Base-by-base conservation (phyloP, 768 basidiomycete species). In the Agrocybe praecox region DNA sequence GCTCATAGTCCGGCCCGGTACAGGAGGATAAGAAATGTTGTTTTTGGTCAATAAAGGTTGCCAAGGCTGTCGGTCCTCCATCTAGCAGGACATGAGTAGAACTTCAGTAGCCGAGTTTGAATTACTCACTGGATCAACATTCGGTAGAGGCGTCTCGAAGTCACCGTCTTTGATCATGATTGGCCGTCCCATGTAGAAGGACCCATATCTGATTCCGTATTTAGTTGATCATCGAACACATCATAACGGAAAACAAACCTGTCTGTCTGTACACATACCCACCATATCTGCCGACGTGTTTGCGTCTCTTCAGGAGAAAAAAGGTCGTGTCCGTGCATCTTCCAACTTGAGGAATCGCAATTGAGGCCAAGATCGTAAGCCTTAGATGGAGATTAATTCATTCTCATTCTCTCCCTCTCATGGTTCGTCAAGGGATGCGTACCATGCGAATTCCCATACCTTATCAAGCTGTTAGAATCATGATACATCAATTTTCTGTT, bases 291-390 rank as follows among this genome's bases (percentile, higher is more conserved):
- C 49, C 84, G 82, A 59, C 90, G 80, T 5, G 79, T 82, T 67
- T 91, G 88, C 24, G 81, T 85, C 68, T 92, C 91, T 63, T 84
- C 79, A 14, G 72, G 67, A 9, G 82, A 81, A 62, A 92, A 90
- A 33, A 92, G 68, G 55, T 79, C 77, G 46, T 76, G 79, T 14
- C 83, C 84, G 54, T 83, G 76, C 52, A 81, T 78, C 63, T 85
- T 85, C 90, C 92, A 94, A 52, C 80, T 83, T 22, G 87, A 83
- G 4, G 90, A 84, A 62, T 90, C 84, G 24, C 89, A 88, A 65
- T 94, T 91, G 59, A 94, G 74, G 29, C 92, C 92, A 15, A 94
- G 73, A 67, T 94, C 92, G 59, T 87, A 80, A 0, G 92, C 92
- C 89, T 91, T 57, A 49, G 49, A 23, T 23, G 45, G 14, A 44